A percentile compares a stretch with the other conserved stretches of the same genome.
Evolutionary conservation across 805 yeast species (phyloP).

Genomic region (Yarrowia yakushimensis): DNA sequence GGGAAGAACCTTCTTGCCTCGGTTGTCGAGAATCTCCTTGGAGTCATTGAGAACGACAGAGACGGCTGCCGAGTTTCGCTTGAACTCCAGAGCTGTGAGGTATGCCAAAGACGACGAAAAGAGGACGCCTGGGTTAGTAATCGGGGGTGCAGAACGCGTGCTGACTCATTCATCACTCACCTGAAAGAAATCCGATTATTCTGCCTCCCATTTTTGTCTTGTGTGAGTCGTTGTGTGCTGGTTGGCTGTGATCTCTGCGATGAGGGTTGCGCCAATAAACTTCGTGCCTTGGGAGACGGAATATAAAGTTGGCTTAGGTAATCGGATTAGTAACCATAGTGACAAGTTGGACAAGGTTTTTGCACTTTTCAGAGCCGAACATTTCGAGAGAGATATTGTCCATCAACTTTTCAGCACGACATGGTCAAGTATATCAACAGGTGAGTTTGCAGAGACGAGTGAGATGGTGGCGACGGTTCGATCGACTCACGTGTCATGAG

Average conservation of each 20-base stretch:
- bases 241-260: constrained; percentile 5
- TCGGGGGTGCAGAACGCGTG: background rate
- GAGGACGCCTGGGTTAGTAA: constrained; percentile 51
- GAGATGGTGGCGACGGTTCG: background rate
- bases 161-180: constrained; percentile 34
- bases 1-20: constrained; percentile 45
- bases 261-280: constrained; percentile 19
- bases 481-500: background rate
- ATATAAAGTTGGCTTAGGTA: background rate
- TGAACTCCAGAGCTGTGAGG: constrained; percentile 56
- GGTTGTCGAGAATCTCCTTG: constrained; percentile 48
- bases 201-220: constrained; percentile 32
- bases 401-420: constrained; percentile 18
- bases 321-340: background rate
- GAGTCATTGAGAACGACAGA: constrained; percentile 49
- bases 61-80: constrained; percentile 46
- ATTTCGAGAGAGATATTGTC: background rate
- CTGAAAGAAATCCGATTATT: constrained; percentile 55
- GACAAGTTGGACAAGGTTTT: background rate
- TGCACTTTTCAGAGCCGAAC: background rate
- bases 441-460: background rate
- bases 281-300: background rate
- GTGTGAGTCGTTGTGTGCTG: background rate
- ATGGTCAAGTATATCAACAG: constrained; percentile 21
- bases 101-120: constrained; percentile 58